Evolutionary conservation across 352 stramenopile species (phyloP), one percentile per base, ranked within the genome.

Genomic region (Phytophthora pini): DNA sequence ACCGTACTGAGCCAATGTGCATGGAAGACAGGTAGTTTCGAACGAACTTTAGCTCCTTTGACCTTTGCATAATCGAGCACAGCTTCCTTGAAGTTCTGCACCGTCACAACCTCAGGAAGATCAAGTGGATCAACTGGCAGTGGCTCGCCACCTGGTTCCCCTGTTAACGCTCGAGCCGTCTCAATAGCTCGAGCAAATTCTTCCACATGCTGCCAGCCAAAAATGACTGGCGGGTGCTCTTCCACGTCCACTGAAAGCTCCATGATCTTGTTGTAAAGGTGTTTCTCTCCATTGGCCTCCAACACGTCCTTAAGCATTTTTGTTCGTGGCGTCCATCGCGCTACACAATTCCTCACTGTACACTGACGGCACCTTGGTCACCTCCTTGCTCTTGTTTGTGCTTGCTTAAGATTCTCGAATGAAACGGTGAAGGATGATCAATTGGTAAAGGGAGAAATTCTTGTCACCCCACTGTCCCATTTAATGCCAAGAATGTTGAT

Each of bases 71-170:
- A 65, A 17, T 65, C 43, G 7, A 70, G 55, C 17, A 70, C 62
- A 12, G 62, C 56, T 53, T 65, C 48, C 39, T 70, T 70, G 34
- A 70, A 70, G 15, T 45, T 70, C n/a, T 60, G 17, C 15, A 41
- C 48, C 0, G 62, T 70, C 48, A 70, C 62, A n/a, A 66, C 56
- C 2, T 27, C 29, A 12, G 62, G 56, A 15, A 70, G 29, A n/a
- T 6, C 32, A 38, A 70, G 41, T 22, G 62, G 62, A 26, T 61
- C 48, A 38, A 9, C 4, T 29, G 62, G 62, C 1, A 70, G 39
- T 8, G 41, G 11, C 15, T 55, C 40, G 5, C 31, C 47, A 31
- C 17, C 39, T 3, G 51, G 9, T 2, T 8, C 20, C 12, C 52
- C 56, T 11, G 22, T 55, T 50, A 54, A 3, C 1, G 47, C 47